Evolutionary conservation across 371 early-diverging fungal species (phyloP).

Genomic region (Actinomortierella wolfii): DNA sequence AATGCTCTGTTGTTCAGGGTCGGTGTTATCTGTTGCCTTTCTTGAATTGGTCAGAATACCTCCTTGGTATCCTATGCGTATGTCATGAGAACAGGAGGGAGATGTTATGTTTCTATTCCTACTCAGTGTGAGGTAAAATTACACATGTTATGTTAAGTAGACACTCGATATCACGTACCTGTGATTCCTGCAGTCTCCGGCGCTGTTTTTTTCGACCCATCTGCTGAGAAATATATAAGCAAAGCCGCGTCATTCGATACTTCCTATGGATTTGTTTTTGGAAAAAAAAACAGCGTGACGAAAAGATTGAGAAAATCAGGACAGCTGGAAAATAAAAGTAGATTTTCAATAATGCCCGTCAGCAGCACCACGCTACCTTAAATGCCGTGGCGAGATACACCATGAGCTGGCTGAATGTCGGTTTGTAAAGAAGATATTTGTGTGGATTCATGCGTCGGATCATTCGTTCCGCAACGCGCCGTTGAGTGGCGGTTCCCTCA

Average conservation of each 20-base stretch:
- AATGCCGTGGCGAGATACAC: slow-evolving; percentile 90
- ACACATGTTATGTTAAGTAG: neutral
- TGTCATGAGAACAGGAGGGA: neutral
- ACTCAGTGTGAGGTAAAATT: neutral
- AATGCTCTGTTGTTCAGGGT: slow-evolving; percentile 49
- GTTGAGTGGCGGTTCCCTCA: slow-evolving; percentile 10
- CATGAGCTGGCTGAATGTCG: slow-evolving; percentile 85
- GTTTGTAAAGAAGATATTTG: slow-evolving; percentile 90
- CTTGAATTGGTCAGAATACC: slow-evolving; percentile 66
- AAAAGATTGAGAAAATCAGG: neutral
- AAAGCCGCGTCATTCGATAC: slow-evolving; percentile 82
- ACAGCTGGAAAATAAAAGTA: no score
- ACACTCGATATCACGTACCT: slow-evolving; percentile 13
- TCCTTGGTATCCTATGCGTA: slow-evolving; percentile 64
- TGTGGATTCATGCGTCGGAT: slow-evolving; percentile 80
- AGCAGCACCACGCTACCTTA: slow-evolving; percentile 56
- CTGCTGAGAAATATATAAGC: slow-evolving; percentile 89
- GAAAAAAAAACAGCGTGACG: slow-evolving; percentile 1
- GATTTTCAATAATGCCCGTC: neutral
- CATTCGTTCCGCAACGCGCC: slow-evolving; percentile 20
- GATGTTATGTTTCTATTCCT: neutral
- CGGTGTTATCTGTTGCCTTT: slow-evolving; percentile 38
- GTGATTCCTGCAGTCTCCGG: slow-evolving; percentile 20
- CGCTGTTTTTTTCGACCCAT: slow-evolving; percentile 67
- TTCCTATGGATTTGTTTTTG: no score